These are phyloP conservation scores for Pythium vanterpoolii DNA, from an alignment of 352 stramenopile genomes.

Conservation along the genomic window DNA sequence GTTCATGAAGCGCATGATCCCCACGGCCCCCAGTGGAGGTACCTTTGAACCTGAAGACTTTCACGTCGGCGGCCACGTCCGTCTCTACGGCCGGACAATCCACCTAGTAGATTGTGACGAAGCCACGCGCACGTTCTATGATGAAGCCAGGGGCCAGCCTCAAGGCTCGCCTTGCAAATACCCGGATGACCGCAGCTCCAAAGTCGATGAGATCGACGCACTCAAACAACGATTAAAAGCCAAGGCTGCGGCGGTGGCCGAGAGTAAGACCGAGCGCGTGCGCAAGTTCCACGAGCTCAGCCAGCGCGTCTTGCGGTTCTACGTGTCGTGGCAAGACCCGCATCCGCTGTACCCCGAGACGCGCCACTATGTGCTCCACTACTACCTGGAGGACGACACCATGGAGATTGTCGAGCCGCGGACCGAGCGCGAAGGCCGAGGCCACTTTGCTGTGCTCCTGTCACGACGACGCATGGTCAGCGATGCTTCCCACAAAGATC, in stretches of 20 bases:
- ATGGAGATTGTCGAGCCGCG: constrained; percentile 87
- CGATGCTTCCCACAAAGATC: constrained; percentile 25
- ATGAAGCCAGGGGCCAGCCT: constrained; percentile 36
- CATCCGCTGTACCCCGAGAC: constrained; percentile 89
- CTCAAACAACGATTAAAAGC: constrained; percentile 39
- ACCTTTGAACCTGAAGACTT: constrained; percentile 75
- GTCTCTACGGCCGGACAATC: constrained; percentile 79
- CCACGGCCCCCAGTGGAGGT: constrained; percentile 32
- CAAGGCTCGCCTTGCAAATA: constrained; percentile 52
- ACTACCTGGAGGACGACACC: constrained; percentile 91
- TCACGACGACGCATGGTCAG: constrained; percentile 64
- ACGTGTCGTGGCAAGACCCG: constrained; percentile 89
- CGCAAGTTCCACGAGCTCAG: constrained; percentile 78
- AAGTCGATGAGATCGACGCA: constrained; percentile 48
- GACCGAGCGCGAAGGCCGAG: constrained; percentile 43
- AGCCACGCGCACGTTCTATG: constrained; percentile 81
- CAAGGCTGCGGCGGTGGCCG: constrained; percentile 25
- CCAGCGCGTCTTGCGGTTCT: constrained; percentile 90
- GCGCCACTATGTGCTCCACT: constrained; percentile 88
- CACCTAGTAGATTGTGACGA: constrained; percentile 88
- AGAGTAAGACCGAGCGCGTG: constrained; percentile 41
- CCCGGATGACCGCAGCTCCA: constrained; percentile 65
- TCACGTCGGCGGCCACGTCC: constrained; percentile 62
- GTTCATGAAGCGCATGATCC: constrained; percentile 77
- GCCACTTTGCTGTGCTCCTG: constrained; percentile 79